A percentile compares a stretch with the other conserved stretches of the same genome.
Conservation (phyloP, 2,329 filamentous ascomycete species). For the Pseudocercospora macadamiae region DNA sequence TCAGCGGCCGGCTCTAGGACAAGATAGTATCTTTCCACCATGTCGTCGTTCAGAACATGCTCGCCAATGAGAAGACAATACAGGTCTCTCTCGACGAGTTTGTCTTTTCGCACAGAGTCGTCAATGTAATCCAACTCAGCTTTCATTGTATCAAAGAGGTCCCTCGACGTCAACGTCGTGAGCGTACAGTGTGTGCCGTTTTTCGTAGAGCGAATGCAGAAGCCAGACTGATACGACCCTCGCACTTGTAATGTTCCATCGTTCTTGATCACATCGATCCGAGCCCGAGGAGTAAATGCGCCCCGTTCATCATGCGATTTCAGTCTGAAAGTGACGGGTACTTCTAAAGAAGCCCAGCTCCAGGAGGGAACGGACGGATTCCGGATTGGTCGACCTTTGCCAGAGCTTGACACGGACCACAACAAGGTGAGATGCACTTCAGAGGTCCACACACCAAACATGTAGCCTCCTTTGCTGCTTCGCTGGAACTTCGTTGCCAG, state of each 20-base stretch:
- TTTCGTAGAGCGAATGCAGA: neutral
- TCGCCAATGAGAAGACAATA: neutral
- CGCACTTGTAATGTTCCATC: neutral
- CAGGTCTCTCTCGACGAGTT: neutral
- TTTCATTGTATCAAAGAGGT: neutral
- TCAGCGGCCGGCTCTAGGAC: too few species aligned
- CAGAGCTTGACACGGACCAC: neutral
- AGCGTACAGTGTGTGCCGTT: neutral
- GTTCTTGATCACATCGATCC: neutral
- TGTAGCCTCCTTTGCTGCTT: slow-evolving; percentile 6
- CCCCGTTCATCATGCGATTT: neutral
- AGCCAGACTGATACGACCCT: neutral
- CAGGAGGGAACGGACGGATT: neutral
- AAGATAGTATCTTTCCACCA: neutral
- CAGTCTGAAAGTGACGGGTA: neutral
- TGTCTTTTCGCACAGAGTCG: neutral
- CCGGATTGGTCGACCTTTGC: neutral
- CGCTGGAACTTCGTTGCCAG: slow-evolving; percentile 12
- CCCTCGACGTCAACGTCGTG: neutral
- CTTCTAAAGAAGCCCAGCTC: neutral
- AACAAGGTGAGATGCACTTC: neutral
- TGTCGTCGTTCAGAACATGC: neutral
- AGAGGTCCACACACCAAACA: slow-evolving; percentile 14
- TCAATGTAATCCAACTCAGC: neutral
- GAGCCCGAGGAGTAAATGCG: neutral